phyloP scores from a whole-genome alignment of 257 asterid species.

The Galeopsis tetrahit region DNA sequence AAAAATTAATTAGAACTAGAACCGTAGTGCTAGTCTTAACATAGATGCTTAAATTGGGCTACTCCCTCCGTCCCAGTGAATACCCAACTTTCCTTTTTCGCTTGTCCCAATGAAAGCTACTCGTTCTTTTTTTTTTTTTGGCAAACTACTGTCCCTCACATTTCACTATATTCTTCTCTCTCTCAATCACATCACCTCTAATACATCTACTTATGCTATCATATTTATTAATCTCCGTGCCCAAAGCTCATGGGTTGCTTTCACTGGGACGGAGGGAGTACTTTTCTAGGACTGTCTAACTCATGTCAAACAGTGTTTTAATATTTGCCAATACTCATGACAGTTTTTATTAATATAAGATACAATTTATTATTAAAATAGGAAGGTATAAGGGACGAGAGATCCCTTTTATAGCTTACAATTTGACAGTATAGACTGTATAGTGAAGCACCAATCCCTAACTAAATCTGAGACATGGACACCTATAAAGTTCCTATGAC shows the following conservation, averaged over 20 bases:
- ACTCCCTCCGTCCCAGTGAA: too few species aligned
- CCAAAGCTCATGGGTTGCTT: too few species aligned
- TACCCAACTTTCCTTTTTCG: too few species aligned
- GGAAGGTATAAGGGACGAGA: background rate
- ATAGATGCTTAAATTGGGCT: background rate
- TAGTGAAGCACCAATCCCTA: background rate
- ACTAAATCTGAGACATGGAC: background rate
- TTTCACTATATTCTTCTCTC: too few species aligned
- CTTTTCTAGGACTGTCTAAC: slow-evolving; percentile 5
- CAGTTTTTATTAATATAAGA: background rate
- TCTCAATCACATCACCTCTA: too few species aligned
- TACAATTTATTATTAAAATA: background rate
- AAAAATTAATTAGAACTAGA: background rate
- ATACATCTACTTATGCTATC: too few species aligned
- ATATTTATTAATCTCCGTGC: too few species aligned
- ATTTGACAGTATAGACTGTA: background rate
- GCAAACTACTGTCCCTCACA: too few species aligned
- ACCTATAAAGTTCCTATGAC: background rate
- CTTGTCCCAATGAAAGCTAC: too few species aligned
- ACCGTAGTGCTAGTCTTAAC: slow-evolving; percentile 8
- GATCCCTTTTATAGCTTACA: background rate
- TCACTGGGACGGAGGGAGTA: background rate
- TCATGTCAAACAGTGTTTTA: background rate
- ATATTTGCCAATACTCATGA: slow-evolving; percentile 5
- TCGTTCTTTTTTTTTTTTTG: too few species aligned